These are phyloP conservation scores for Fraxinus excelsior DNA, from an alignment of 257 asterid genomes.

Conservation along the genomic window DNA sequence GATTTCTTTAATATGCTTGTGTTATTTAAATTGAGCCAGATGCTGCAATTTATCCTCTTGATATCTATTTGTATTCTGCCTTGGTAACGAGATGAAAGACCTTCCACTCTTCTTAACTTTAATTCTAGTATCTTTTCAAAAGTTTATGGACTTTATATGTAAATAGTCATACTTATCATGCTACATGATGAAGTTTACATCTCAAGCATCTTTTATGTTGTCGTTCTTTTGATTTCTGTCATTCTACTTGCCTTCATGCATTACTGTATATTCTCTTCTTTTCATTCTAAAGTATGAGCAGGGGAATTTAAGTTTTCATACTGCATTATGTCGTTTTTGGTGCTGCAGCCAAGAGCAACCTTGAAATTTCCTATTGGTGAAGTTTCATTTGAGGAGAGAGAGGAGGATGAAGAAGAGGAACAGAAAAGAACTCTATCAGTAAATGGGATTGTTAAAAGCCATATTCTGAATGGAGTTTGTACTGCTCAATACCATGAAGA, in stretches of 20 bases:
- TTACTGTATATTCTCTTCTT: background rate
- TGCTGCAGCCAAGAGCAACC: slow-evolving; percentile 80
- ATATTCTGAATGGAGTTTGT: slow-evolving; percentile 64
- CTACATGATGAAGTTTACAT: background rate
- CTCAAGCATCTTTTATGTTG: background rate
- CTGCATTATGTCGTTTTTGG: background rate
- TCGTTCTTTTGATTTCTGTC: background rate
- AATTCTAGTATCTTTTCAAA: background rate
- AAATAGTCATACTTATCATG: background rate
- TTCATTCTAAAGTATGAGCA: background rate
- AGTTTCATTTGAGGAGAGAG: slow-evolving; percentile 74
- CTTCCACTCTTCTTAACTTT: background rate
- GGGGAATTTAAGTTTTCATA: background rate
- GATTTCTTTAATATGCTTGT: slow-evolving; percentile 5
- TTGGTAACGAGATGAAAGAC: background rate
- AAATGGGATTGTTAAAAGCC: slow-evolving; percentile 61
- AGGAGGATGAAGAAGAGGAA: slow-evolving; percentile 64
- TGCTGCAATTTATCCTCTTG: slow-evolving; percentile 7
- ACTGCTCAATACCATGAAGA: slow-evolving; percentile 76
- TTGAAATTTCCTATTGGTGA: slow-evolving; percentile 83
- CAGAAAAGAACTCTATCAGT: slow-evolving; percentile 53
- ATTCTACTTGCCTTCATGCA: background rate
- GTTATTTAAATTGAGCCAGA: background rate
- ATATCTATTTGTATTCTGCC: slow-evolving; percentile 10
- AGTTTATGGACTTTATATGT: background rate